Evolutionary conservation across 805 yeast genomes (phyloP).

Genomic region (Lipomyces oligophaga): DNA sequence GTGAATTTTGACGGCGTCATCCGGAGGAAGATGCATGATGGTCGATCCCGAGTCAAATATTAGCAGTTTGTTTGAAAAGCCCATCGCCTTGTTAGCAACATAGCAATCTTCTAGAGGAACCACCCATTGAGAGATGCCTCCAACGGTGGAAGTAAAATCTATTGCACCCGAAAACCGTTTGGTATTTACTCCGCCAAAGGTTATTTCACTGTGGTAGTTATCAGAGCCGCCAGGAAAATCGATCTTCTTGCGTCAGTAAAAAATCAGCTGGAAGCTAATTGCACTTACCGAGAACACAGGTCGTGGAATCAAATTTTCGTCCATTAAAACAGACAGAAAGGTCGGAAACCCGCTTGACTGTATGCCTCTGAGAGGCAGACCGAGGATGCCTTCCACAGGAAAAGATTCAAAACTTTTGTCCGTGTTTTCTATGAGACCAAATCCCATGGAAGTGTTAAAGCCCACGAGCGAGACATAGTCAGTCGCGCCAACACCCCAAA

Average conservation of each 20-base stretch:
- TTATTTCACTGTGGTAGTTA: conserved; percentile 42
- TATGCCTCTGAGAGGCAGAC: conserved; percentile 50
- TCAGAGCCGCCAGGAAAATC: too few species aligned
- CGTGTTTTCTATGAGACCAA: conserved; percentile 53
- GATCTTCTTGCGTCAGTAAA: too few species aligned
- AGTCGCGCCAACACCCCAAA: conserved; percentile 48
- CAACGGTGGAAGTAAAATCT: conserved; percentile 38
- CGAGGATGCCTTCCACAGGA: conserved; percentile 54
- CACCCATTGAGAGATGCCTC: conserved; percentile 48
- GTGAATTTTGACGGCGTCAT: conserved; percentile 54
- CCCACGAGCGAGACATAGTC: conserved; percentile 42
- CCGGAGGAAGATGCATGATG: conserved; percentile 51
- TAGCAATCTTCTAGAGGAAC: conserved; percentile 42
- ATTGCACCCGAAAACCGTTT: conserved; percentile 44
- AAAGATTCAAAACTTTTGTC: conserved; percentile 53
- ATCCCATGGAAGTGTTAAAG: conserved; percentile 39
- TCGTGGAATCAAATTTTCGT: conserved; percentile 31
- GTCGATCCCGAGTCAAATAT: conserved; percentile 68
- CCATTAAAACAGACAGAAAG: conserved; percentile 30
- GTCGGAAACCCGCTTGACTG: conserved; percentile 35
- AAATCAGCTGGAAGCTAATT: background rate
- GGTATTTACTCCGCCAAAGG: conserved; percentile 43
- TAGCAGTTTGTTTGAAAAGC: conserved; percentile 35
- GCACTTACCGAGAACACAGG: conserved; percentile 44
- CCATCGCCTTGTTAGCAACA: conserved; percentile 36